Percentiles rank a stretch among this genome's conserved stretches.
phyloP scores from a whole-genome alignment of 2,329 filamentous ascomycete species.

The Chrysoporthe cubensis region DNA sequence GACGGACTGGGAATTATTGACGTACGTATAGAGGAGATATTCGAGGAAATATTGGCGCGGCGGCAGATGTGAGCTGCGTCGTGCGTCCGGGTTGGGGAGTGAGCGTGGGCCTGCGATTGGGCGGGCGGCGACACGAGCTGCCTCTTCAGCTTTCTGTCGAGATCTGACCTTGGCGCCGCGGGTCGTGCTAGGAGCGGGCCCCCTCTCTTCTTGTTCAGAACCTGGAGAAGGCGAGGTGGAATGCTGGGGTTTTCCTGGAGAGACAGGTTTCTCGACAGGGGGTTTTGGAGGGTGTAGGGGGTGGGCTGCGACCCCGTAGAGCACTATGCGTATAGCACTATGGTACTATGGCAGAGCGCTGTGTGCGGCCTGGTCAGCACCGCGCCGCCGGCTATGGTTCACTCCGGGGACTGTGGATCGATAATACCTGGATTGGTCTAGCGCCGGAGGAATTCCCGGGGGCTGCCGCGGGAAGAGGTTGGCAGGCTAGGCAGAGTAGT shows the following conservation, averaged over 20 bases:
- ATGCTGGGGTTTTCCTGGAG: slow-evolving; percentile 29
- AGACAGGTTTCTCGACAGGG: not conserved
- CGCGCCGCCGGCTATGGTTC: not conserved
- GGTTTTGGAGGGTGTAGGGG: slow-evolving; percentile 10
- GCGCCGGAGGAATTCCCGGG: slow-evolving; percentile 8
- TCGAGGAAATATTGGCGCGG: not conserved
- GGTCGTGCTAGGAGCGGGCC: slow-evolving; percentile 12
- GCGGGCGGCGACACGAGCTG: slow-evolving; percentile 9
- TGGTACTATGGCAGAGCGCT: not conserved
- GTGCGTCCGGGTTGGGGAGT: not conserved
- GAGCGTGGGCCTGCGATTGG: not conserved
- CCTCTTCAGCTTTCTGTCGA: slow-evolving; percentile 15
- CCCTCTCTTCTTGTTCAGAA: slow-evolving; percentile 2
- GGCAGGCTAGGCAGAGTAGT: not conserved
- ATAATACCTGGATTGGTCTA: not conserved
- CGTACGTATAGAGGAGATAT: not conserved
- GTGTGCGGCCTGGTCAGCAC: not conserved
- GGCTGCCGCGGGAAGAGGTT: not conserved
- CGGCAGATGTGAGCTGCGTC: not conserved
- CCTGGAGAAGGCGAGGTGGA: slow-evolving; percentile 29
- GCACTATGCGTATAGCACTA: not conserved
- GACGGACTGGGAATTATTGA: not conserved
- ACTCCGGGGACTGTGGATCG: slow-evolving; percentile 6
- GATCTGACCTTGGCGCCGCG: not conserved
- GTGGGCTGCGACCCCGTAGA: not conserved